Evolutionary conservation across 768 basidiomycete genomes (phyloP), one percentile per base, ranked within the genome.

Genomic region (Xerocomus potaroensis): DNA sequence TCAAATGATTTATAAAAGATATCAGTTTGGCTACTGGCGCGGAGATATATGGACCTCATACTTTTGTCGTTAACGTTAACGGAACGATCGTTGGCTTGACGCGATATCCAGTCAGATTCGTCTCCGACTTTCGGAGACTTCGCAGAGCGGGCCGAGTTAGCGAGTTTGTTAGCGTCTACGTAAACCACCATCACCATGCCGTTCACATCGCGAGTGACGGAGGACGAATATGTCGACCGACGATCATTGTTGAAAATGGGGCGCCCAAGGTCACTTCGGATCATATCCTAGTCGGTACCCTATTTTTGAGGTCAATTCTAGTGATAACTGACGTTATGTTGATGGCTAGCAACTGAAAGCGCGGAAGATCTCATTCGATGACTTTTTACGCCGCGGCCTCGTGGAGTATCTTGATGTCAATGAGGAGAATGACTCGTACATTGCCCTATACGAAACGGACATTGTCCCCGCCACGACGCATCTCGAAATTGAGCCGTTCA

Each of bases 401-500:
- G 91, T 98, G 49, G 96, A 99, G 65, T 99, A 99, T 62, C 82
- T 97, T 32, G 96, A 98, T 63, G 94, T 97, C 44, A 99, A 99
- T 64, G 96, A 99, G 69, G 96, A 99, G 69, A 98, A 98, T 64
- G 96, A 98, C 68, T 85, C 94, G 16, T 86, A 86, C 65, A 95
- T 99, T 55, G 93, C 96, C 2, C 76, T 98, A 36, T 94, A 96
- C 68, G 96, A 99, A 68, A 69, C 79, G 24, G 81, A 92, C 64
- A 91, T 98, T 58, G 79, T 81, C 19, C 71, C 78, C 36, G 69
- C 78, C 3, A 94, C 93, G 10, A 97, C 96, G 0, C 95, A 99
- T 69, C 81, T 98, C 27, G 96, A 98, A 69, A 98, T 99, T 49
- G 95, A 99, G 61, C 96, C 96, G 1, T 99, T 99, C 69, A 98